A percentile compares a stretch with the other conserved stretches of the same genome.
phyloP scores from a whole-genome alignment of 2,329 filamentous ascomycete genomes.

The Lithohypha guttulata region DNA sequence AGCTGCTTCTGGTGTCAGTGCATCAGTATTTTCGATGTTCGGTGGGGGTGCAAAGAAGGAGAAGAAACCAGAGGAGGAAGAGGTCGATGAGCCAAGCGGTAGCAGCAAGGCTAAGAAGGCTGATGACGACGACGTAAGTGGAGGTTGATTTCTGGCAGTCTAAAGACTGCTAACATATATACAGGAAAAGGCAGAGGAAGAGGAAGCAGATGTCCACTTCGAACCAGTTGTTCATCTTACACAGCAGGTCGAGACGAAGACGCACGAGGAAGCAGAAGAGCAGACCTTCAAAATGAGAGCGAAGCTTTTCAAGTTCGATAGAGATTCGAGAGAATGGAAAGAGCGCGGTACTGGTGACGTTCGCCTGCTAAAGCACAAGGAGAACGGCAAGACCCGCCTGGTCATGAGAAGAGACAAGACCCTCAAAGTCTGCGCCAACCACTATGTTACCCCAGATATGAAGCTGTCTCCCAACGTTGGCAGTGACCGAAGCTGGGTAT shows the following conservation, averaged over 20 bases:
- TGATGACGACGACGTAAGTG: conserved; percentile 42
- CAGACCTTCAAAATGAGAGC: conserved; percentile 99
- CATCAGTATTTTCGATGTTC: conserved; percentile 91
- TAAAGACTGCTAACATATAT: conserved; percentile 6
- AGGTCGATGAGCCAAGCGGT: conserved; percentile 76
- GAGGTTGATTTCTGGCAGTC: conserved; percentile 15
- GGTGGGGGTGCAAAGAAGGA: conserved; percentile 96
- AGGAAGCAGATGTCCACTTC: conserved; percentile 91
- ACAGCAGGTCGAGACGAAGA: conserved; percentile 93
- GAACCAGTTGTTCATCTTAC: conserved; percentile 93
- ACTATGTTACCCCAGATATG: conserved; percentile 99
- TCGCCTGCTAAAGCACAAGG: conserved; percentile 93
- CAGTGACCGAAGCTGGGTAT: conserved; percentile 97
- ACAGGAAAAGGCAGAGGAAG: conserved; percentile 53
- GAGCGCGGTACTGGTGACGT: conserved; percentile 97
- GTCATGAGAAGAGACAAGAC: conserved; percentile 99
- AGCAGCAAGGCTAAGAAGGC: conserved; percentile 70
- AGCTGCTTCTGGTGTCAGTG: conserved; percentile 24
- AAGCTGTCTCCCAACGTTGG: conserved; percentile 97
- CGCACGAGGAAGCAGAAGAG: conserved; percentile 96
- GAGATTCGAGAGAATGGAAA: conserved; percentile 92
- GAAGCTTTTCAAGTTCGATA: conserved; percentile 98
- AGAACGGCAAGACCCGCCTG: conserved; percentile 92
- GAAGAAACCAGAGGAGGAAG: conserved; percentile 67
- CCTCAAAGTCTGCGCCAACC: conserved; percentile 99